Evolutionary conservation across 2,329 filamentous ascomycete species (phyloP).

Genomic region (Chaetomiaceae sp.): DNA sequence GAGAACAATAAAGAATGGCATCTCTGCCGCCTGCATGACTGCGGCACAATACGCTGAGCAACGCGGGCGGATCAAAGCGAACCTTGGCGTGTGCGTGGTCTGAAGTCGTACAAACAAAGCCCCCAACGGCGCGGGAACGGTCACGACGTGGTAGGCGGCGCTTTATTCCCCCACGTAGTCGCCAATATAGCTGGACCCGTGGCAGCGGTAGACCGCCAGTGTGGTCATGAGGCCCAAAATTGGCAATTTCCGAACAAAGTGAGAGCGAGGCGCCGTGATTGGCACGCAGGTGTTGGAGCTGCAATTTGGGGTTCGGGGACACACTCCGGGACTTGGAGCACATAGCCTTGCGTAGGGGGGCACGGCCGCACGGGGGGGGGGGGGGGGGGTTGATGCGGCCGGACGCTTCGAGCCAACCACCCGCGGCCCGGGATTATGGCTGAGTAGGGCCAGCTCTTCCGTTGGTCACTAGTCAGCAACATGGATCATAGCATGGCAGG

Average conservation of each 20-base stretch:
- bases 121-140: neutral
- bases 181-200: neutral
- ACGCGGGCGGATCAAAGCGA: neutral
- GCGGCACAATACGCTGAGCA: slow-evolving; percentile 11
- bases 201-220: neutral
- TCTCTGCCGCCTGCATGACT: slow-evolving; percentile 8
- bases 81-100: neutral
- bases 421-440: no score
- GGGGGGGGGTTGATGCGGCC: no score
- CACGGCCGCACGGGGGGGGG: no score
- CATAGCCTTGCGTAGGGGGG: no score
- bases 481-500: no score
- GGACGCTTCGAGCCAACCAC: no score
- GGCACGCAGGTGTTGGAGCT: neutral
- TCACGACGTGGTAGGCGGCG: neutral
- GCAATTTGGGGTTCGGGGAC: neutral
- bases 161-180: neutral
- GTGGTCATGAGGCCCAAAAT: neutral
- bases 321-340: no score
- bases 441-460: no score
- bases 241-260: neutral
- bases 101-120: slow-evolving; percentile 1
- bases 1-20: neutral
- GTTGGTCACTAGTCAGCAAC: no score
- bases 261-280: neutral